These are phyloP conservation scores for Trypanosoma scelopori DNA, from an alignment of 208 protist species.

Conservation along the genomic window DNA sequence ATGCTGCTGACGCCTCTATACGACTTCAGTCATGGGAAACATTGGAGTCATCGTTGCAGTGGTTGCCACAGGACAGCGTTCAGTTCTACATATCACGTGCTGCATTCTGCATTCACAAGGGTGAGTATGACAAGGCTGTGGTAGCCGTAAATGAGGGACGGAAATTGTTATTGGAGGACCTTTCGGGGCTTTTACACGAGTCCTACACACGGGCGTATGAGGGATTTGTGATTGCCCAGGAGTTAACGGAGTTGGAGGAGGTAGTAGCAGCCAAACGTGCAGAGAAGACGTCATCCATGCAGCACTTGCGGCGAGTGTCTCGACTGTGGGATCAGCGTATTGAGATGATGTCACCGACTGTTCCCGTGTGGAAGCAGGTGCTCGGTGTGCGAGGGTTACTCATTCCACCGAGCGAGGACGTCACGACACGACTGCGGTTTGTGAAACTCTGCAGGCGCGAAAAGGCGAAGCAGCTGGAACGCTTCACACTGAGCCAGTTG, in stretches of 20 bases:
- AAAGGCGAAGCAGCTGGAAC: conserved; percentile 67
- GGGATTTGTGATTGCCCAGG: conserved; percentile 94
- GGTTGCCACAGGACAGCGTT: conserved; percentile 61
- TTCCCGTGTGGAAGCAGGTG: conserved; percentile 96
- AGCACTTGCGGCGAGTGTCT: conserved; percentile 82
- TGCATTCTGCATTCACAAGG: conserved; percentile 49
- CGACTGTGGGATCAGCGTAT: conserved; percentile 92
- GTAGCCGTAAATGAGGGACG: conserved; percentile 54
- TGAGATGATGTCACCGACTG: conserved; percentile 89
- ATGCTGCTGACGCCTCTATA: conserved; percentile 84
- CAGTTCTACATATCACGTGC: conserved; percentile 67
- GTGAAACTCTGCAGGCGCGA: conserved; percentile 92
- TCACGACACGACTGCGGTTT: conserved; percentile 97
- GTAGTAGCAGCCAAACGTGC: conserved; percentile 89
- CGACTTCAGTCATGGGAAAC: conserved; percentile 76
- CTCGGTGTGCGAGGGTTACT: conserved; percentile 94
- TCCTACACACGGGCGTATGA: conserved; percentile 93
- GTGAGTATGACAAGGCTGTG: conserved; percentile 57
- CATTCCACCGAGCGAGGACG: conserved; percentile 89
- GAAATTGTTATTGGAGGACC: conserved; percentile 65
- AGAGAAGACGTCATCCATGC: conserved; percentile 50
- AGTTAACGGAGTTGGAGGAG: conserved; percentile 98
- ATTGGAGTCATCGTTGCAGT: conserved; percentile 47
- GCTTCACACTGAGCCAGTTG: conserved; percentile 76
- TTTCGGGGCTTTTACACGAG: conserved; percentile 80